A percentile compares a stretch with the other conserved stretches of the same genome.
phyloP scores from a whole-genome alignment of 2,329 filamentous ascomycete genomes.

The Aspergillus puulaauensis region DNA sequence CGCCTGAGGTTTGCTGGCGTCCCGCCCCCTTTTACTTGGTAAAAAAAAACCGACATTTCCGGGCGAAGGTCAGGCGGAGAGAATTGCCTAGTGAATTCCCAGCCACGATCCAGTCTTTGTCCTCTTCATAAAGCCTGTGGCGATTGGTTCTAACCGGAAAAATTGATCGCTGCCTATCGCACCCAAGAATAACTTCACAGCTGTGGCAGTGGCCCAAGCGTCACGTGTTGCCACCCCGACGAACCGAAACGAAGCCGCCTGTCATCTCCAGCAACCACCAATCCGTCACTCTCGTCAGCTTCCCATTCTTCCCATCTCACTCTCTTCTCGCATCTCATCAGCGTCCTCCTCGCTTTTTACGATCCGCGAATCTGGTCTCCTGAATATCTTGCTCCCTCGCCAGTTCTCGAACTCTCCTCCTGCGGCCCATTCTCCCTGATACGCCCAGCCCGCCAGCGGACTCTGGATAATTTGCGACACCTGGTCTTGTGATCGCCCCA shows the following conservation, averaged over 20 bases:
- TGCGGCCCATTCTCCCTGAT: conserved; percentile 5
- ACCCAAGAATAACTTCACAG: conserved; percentile 8
- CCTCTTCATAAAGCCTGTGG: not conserved
- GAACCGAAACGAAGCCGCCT: conserved; percentile 26
- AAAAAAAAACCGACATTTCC: not conserved
- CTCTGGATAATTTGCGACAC: conserved; percentile 14
- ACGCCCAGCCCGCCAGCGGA: conserved; percentile 11
- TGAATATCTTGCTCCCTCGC: not conserved
- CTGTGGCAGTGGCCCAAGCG: conserved; percentile 10
- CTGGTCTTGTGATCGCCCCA: conserved; percentile 19
- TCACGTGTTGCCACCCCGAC: conserved; percentile 27
- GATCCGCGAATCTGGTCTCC: not conserved
- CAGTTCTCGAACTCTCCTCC: not conserved
- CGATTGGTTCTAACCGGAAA: conserved; percentile 4
- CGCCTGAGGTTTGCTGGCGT: not conserved
- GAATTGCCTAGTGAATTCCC: not conserved
- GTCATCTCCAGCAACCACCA: conserved; percentile 26
- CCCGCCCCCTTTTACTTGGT: not conserved
- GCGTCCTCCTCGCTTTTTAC: conserved; percentile 7
- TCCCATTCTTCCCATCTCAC: conserved; percentile 13
- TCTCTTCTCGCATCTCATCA: conserved; percentile 9
- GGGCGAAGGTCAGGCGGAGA: not conserved
- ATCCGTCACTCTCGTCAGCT: conserved; percentile 27
- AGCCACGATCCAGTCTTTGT: conserved; percentile 2
- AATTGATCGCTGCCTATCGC: conserved; percentile 9